Evolutionary conservation across 106 monocot genomes (phyloP).

Genomic region (Dactylorhiza incarnata): DNA sequence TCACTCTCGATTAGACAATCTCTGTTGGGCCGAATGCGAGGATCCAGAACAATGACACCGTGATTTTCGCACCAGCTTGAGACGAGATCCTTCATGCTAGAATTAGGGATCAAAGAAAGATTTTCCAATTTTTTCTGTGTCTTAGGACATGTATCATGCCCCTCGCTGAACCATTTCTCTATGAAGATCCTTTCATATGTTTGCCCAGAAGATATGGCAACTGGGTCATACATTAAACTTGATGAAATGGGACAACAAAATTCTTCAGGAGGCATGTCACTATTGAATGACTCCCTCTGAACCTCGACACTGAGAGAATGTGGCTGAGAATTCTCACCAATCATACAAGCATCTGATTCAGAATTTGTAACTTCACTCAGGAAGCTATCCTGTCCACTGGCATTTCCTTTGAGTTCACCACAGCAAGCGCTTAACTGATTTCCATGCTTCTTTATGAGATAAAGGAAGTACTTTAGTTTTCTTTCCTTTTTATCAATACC

Average conservation of each 20-base stretch:
- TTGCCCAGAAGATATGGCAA: conserved; percentile 82
- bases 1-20: conserved; percentile 34
- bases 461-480: conserved; percentile 45
- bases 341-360: conserved; percentile 5
- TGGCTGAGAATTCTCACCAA: conserved; percentile 14
- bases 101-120: conserved; percentile 52
- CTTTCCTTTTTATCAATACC: conserved; percentile 47
- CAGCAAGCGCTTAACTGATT: conserved; percentile 22
- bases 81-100: conserved; percentile 68
- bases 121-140: conserved; percentile 55
- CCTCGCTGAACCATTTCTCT: conserved; percentile 82
- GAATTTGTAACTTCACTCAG: not conserved
- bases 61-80: conserved; percentile 53
- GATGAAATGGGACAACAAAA: conserved; percentile 77
- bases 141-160: conserved; percentile 75
- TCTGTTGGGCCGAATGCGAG: conserved; percentile 9
- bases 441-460: conserved; percentile 65
- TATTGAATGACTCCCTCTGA: conserved; percentile 14
- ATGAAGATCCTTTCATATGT: conserved; percentile 75
- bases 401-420: conserved; percentile 23
- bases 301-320: not conserved
- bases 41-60: conserved; percentile 22
- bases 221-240: conserved; percentile 83
- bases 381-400: not conserved
- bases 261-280: conserved; percentile 48